Evolutionary conservation across 345 rosid genomes (phyloP).

Genomic region (Xanthoceras sorbifolium): DNA sequence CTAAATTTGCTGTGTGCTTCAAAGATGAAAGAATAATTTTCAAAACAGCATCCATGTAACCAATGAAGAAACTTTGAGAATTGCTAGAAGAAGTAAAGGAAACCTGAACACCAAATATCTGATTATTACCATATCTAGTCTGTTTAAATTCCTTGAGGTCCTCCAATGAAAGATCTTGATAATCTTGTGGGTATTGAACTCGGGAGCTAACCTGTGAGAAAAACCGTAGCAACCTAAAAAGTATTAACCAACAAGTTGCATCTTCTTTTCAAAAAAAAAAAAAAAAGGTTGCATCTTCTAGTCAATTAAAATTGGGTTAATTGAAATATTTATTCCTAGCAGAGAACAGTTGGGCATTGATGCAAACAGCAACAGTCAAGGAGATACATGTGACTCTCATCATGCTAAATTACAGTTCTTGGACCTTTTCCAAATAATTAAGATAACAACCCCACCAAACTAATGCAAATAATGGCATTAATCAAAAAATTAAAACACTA

Average conservation of each 20-base stretch:
- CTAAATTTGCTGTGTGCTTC: not conserved
- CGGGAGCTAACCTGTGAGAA: conserved; percentile 81
- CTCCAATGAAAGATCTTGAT: conserved; percentile 84
- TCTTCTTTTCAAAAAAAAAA: no score
- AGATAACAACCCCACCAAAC: not conserved
- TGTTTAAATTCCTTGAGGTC: conserved; percentile 98
- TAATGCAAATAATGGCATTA: not conserved
- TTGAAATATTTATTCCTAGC: conserved; percentile 3
- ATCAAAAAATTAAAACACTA: not conserved
- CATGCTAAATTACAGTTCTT: not conserved
- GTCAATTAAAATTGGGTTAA: not conserved
- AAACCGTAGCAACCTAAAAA: conserved; percentile 13
- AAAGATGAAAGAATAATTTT: not conserved
- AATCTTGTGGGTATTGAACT: conserved; percentile 89
- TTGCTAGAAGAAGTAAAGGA: not conserved
- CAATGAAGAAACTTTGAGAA: not conserved
- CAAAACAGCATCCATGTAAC: not conserved
- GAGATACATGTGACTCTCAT: not conserved
- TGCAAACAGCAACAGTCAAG: conserved; percentile 3
- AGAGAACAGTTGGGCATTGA: not conserved
- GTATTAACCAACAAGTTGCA: not conserved
- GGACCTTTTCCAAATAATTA: not conserved
- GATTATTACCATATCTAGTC: conserved; percentile 87
- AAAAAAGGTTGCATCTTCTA: not conserved
- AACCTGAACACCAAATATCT: conserved; percentile 7